Conservation (phyloP, 305 asterid species). For the Fraxinus dipetala region DNA sequence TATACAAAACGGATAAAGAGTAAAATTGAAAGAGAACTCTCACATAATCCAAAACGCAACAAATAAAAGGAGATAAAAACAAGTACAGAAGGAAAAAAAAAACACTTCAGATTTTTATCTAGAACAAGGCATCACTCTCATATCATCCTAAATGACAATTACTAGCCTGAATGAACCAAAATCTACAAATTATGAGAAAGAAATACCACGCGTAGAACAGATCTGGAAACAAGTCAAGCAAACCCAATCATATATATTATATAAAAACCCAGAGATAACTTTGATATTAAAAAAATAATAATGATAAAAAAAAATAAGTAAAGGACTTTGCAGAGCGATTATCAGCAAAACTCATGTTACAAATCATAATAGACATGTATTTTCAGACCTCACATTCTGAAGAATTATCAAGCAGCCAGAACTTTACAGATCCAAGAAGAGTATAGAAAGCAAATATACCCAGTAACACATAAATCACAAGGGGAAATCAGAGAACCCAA, state of each 20-base stretch:
- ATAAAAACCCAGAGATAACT: neutral
- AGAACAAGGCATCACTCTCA: neutral
- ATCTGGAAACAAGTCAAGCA: slow-evolving; percentile 35
- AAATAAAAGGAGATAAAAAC: neutral
- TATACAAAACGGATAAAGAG: neutral
- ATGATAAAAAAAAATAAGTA: too few relatives aligned
- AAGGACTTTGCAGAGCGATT: slow-evolving; percentile 14
- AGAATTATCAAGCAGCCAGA: slow-evolving; percentile 1
- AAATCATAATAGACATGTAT: slow-evolving; percentile 13
- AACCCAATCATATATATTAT: slow-evolving; percentile 21
- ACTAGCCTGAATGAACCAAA: neutral
- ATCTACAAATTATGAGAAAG: neutral
- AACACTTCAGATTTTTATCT: neutral
- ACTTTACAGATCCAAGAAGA: slow-evolving; percentile 40
- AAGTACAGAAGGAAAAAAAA: neutral
- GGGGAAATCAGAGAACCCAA: slow-evolving; percentile 27
- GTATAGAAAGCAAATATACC: slow-evolving; percentile 2
- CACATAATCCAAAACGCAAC: neutral
- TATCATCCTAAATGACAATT: neutral
- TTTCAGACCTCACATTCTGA: slow-evolving; percentile 18
- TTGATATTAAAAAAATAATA: neutral
- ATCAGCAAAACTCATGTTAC: slow-evolving; percentile 1
- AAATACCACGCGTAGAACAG: slow-evolving; percentile 22
- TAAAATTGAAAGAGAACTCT: neutral
- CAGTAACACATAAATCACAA: slow-evolving; percentile 19